A percentile compares a stretch with the other conserved stretches of the same genome.
Evolutionary conservation across 2,329 filamentous ascomycete species (phyloP).

Genomic region (Calonectria multiphialidica): DNA sequence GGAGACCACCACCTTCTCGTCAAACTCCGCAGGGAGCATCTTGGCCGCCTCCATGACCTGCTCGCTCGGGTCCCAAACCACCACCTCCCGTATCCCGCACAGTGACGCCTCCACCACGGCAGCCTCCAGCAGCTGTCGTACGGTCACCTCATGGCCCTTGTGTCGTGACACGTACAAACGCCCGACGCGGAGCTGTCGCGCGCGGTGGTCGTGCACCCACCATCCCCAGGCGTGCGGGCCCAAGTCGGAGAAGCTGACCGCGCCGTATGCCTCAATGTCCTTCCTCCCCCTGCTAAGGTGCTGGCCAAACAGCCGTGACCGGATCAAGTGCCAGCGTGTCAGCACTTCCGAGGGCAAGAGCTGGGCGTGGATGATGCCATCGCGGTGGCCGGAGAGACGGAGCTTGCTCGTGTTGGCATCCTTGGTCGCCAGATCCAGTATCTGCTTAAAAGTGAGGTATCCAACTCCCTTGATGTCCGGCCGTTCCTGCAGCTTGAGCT

Average conservation of each 20-base stretch:
- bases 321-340: constrained; percentile 48
- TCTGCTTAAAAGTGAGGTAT: constrained; percentile 39
- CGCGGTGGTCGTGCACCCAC: constrained; percentile 52
- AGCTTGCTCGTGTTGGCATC: constrained; percentile 42
- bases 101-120: constrained; percentile 48
- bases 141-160: constrained; percentile 38
- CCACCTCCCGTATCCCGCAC: constrained; percentile 48
- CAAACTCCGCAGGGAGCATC: constrained; percentile 52
- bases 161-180: constrained; percentile 29
- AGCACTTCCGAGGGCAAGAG: constrained; percentile 47
- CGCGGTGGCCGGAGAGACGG: constrained; percentile 34
- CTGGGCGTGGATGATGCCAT: constrained; percentile 47
- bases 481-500: constrained; percentile 30
- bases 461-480: constrained; percentile 32
- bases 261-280: not conserved
- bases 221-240: constrained; percentile 45
- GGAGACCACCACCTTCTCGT: constrained; percentile 41
- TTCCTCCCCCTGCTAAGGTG: constrained; percentile 30
- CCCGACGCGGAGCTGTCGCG: constrained; percentile 30
- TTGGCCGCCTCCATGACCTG: constrained; percentile 44
- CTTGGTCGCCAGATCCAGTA: constrained; percentile 35
- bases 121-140: constrained; percentile 47
- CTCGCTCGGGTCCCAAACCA: constrained; percentile 52
- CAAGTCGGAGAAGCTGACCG: constrained; percentile 18
- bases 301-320: constrained; percentile 44